These are phyloP conservation scores for Agaricus bisporus DNA, from an alignment of 768 basidiomycete genomes.

Conservation along the genomic window DNA sequence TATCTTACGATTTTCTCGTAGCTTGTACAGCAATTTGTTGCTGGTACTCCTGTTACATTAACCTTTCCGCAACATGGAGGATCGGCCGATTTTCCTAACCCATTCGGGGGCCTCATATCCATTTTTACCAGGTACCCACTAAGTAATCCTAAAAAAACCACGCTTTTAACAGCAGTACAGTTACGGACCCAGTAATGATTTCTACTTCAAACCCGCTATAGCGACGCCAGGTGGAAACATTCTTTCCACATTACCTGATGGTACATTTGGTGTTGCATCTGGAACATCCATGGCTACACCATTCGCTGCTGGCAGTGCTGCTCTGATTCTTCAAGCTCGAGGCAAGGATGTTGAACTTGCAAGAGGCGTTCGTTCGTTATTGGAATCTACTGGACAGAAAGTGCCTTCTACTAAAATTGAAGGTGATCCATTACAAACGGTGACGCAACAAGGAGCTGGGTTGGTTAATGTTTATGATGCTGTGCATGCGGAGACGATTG, in stretches of 20 bases:
- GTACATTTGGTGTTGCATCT: conserved; percentile 32
- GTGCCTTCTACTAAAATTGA: conserved; percentile 36
- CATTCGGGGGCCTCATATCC: conserved; percentile 50
- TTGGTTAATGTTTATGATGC: conserved; percentile 50
- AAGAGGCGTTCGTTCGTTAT: conserved; percentile 23
- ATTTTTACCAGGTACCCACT: conserved; percentile 33
- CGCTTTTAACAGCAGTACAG: conserved; percentile 14
- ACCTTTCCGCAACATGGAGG: conserved; percentile 45
- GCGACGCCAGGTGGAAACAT: conserved; percentile 50
- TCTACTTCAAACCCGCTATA: conserved; percentile 50
- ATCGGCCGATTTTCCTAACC: conserved; percentile 37
- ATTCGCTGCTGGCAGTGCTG: conserved; percentile 39
- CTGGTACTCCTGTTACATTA: conserved; percentile 34
- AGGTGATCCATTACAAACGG: conserved; percentile 40
- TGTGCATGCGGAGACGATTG: conserved; percentile 37
- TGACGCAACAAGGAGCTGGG: conserved; percentile 45
- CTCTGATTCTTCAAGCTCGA: conserved; percentile 35
- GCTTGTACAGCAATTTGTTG: conserved; percentile 45
- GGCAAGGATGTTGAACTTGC: conserved; percentile 27
- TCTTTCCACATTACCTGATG: conserved; percentile 39
- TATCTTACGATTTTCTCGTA: conserved; percentile 13
- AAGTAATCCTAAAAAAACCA: neutral
- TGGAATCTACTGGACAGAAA: conserved; percentile 39
- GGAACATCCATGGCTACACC: conserved; percentile 43
- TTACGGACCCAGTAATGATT: conserved; percentile 57